Evolutionary conservation across 176 grass and related monocot genomes (phyloP), one percentile per base, ranked within the genome.

Genomic region (Aegilops speltoides): DNA sequence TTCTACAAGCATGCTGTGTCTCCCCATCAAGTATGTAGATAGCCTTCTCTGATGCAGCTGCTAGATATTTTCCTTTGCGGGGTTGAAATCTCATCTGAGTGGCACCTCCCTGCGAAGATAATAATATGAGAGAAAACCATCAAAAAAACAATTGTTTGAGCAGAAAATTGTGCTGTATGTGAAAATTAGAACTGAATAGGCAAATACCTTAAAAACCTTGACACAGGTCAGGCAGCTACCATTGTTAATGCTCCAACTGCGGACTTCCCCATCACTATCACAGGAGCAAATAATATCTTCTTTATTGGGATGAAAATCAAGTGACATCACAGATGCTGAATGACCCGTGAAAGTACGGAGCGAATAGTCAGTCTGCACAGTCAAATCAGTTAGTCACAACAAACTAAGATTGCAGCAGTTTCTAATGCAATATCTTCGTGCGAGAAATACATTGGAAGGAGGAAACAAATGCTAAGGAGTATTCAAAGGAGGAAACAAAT

Each of bases 1-100:
- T 87, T 89, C 82, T 88, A 72, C 86, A 91, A 88, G 78, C 7
- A 85, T 14, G 82, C 59, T 98, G 96, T 5, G 90, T 96, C 65
- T 96, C 96, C 24, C 86, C 91, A 76, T 98, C 96, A 75, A 98
- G 90, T 91, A 98, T 94, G 69, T 91, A 94, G 59, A 98, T 94
- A 48, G 57, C 14, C 74, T 93, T 94, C 64, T 96, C 96, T 2
- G 91, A 95, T 22, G 96, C 96, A 60, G 93, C 96, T n/a, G 96
- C 93, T 67, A 98, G 84, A 91, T 94, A 98, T 74, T 94, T 94
- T 71, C 93, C 96, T 82, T 86, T 89, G 40, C 84, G 75, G 84
- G 93, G 93, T 85, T 98, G 96, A 89, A 94, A 98, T 91, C 96
- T 94, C 93, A 98, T 95, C 83, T 98, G 96, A 64, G 92, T 94